Conservation (phyloP, 768 basidiomycete genomes). For the Chiua virens region DNA sequence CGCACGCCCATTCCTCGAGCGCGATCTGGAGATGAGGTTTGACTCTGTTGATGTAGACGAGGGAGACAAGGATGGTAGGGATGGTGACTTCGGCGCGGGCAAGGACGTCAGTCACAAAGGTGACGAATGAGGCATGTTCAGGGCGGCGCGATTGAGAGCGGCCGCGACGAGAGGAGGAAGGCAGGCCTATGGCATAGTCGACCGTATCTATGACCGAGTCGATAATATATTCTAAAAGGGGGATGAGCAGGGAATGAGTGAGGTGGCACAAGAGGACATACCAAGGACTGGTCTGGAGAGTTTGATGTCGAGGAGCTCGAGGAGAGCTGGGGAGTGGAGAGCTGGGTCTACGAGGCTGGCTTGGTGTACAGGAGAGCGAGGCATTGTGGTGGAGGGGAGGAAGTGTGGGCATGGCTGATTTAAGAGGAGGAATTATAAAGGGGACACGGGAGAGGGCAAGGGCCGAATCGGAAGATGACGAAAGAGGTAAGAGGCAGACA, state of each 20-base stretch:
- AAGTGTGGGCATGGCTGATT: conserved; percentile 8
- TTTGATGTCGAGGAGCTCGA: conserved; percentile 68
- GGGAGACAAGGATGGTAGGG: conserved; percentile 64
- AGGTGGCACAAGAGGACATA: conserved; percentile 35
- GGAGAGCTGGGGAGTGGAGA: conserved; percentile 61
- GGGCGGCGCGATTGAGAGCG: conserved; percentile 47
- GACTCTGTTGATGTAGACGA: conserved; percentile 77
- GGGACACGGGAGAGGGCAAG: conserved; percentile 26
- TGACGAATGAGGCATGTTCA: conserved; percentile 56
- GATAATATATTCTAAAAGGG: conserved; percentile 60
- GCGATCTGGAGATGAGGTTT: conserved; percentile 80
- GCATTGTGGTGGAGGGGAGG: conserved; percentile 11
- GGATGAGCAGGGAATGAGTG: neutral
- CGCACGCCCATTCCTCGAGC: conserved; percentile 82
- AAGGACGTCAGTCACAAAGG: conserved; percentile 69
- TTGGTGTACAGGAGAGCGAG: conserved; percentile 39
- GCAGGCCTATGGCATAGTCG: conserved; percentile 72
- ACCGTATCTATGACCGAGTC: conserved; percentile 72
- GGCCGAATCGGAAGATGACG: conserved; percentile 36
- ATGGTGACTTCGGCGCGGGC: conserved; percentile 71
- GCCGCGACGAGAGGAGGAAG: conserved; percentile 54
- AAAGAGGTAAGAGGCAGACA: conserved; percentile 27
- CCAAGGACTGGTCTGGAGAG: conserved; percentile 62
- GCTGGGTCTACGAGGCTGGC: conserved; percentile 63
- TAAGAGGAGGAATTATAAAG: conserved; percentile 31